These are phyloP conservation scores for Marchantia paleacea DNA, from an alignment of 225 moss, liverwort and hornwort genomes.

Conservation along the genomic window DNA sequence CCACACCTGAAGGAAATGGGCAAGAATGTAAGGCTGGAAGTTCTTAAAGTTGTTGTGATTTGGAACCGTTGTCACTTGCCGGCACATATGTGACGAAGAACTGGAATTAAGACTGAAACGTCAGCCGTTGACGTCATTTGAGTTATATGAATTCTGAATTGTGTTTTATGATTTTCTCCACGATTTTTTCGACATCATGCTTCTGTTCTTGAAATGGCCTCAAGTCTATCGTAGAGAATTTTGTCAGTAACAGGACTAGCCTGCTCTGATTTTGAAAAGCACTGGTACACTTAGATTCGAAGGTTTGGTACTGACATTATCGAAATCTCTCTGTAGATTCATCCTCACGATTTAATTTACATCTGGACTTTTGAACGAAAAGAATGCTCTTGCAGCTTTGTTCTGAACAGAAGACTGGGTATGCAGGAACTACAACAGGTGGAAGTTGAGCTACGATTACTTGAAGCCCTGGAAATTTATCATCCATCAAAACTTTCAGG, in stretches of 20 bases:
- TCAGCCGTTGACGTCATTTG: too few relatives aligned
- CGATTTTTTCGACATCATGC: too few relatives aligned
- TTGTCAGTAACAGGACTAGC: background rate
- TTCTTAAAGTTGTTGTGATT: background rate
- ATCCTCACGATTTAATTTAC: too few relatives aligned
- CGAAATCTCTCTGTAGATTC: too few relatives aligned
- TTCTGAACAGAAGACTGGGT: conserved; percentile 4
- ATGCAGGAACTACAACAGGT: conserved; percentile 63
- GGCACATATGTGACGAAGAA: too few relatives aligned
- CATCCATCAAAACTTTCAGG: conserved; percentile 79
- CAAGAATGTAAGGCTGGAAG: background rate
- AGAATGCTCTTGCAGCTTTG: background rate
- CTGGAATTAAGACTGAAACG: too few relatives aligned
- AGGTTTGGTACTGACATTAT: too few relatives aligned
- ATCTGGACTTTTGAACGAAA: too few relatives aligned
- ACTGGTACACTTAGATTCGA: too few relatives aligned
- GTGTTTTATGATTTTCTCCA: too few relatives aligned
- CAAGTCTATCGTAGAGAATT: background rate
- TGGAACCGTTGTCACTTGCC: background rate
- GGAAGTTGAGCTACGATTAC: conserved; percentile 73
- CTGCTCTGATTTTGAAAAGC: too few relatives aligned
- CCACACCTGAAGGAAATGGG: background rate
- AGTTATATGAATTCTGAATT: too few relatives aligned
- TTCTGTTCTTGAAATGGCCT: background rate
- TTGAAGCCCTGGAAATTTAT: conserved; percentile 86